Conservation (phyloP, 805 yeast species). For the Barnettozyma vustinii region DNA sequence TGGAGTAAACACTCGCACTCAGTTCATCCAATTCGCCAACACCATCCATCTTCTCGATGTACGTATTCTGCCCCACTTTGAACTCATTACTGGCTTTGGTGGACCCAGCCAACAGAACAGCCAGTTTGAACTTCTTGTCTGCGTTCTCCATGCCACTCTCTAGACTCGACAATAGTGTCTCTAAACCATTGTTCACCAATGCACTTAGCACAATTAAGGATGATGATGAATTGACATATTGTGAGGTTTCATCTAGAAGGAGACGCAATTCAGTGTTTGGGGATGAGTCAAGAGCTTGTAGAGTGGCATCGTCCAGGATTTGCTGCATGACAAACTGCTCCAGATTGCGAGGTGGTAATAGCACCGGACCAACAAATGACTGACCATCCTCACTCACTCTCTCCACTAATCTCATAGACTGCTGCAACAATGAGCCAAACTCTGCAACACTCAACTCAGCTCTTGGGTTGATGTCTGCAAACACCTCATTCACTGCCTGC, state of each 20-base stretch:
- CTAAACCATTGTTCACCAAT: conserved; percentile 31
- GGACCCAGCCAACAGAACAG: conserved; percentile 63
- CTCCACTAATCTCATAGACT: conserved; percentile 35
- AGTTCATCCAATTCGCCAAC: conserved; percentile 72
- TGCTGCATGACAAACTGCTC: conserved; percentile 52
- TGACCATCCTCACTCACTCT: conserved; percentile 8
- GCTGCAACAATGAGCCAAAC: conserved; percentile 41
- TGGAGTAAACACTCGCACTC: conserved; percentile 87
- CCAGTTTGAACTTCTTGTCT: conserved; percentile 43
- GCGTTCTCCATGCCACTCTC: conserved; percentile 13
- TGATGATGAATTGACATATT: conserved; percentile 36
- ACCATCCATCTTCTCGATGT: conserved; percentile 40
- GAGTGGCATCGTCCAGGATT: conserved; percentile 39
- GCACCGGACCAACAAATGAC: conserved; percentile 26
- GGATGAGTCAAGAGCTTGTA: conserved; percentile 21
- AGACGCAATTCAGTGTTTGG: conserved; percentile 28
- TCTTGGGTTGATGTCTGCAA: conserved; percentile 63
- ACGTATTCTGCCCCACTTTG: conserved; percentile 35
- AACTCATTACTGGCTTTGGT: conserved; percentile 59
- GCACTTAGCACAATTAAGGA: conserved; percentile 28
- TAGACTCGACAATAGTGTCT: conserved; percentile 27
- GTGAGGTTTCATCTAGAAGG: conserved; percentile 39
- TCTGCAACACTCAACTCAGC: conserved; percentile 62
- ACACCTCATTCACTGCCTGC: conserved; percentile 51
- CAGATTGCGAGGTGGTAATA: conserved; percentile 47